These are phyloP conservation scores for Ganoderma lucidum DNA, from an alignment of 1,284 basidiomycete species.

Conservation along the genomic window DNA sequence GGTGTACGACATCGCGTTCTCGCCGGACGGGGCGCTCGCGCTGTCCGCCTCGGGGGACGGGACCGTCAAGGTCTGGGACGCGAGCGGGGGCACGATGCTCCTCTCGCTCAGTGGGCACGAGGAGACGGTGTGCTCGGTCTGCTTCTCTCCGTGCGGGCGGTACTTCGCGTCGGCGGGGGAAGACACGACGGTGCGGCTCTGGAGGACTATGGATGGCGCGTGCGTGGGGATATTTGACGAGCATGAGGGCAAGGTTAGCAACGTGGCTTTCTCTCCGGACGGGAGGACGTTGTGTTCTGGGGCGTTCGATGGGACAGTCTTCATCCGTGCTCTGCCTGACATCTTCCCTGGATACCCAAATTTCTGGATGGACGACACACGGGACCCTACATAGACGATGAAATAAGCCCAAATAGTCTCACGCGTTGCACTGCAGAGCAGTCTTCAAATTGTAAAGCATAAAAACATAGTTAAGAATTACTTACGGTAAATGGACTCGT, in stretches of 20 bases:
- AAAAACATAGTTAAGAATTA: not conserved
- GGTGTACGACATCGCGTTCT: conserved; percentile 30
- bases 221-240: conserved; percentile 18
- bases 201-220: conserved; percentile 28
- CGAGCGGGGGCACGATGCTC: conserved; percentile 26
- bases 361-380: not conserved
- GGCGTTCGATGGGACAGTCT: conserved; percentile 5
- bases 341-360: not conserved
- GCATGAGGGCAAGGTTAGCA: conserved; percentile 29
- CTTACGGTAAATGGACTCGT: not conserved
- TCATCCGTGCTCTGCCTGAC: not conserved
- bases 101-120: conserved; percentile 30
- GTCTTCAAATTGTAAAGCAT: not conserved
- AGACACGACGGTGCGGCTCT: conserved; percentile 38
- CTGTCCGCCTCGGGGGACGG: conserved; percentile 28
- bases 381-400: not conserved
- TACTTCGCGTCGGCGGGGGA: conserved; percentile 32
- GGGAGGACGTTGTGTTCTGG: conserved; percentile 3
- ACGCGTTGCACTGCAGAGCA: too few relatives aligned
- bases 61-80: conserved; percentile 26
- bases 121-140: conserved; percentile 18
- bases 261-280: conserved; percentile 32
- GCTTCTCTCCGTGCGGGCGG: conserved; percentile 35
- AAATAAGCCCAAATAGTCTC: not conserved
- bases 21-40: conserved; percentile 24